Conservation (phyloP, 306 rosid genomes). For the Vigna mungo region DNA sequence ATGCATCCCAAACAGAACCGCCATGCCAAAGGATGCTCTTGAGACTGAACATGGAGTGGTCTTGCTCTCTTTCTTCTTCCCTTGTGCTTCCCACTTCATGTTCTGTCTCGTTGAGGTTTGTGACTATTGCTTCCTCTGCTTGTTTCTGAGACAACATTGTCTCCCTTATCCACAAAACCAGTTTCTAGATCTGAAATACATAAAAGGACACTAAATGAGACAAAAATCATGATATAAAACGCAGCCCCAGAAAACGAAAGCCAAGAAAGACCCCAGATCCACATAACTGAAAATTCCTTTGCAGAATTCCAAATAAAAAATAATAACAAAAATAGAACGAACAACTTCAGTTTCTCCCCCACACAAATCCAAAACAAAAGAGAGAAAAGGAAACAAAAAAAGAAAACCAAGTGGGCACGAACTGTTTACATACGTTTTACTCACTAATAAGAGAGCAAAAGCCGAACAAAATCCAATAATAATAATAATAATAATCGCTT, state of each 20-base stretch:
- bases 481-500: constrained; percentile 32
- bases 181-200: constrained; percentile 66
- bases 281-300: constrained; percentile 46
- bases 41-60: constrained; percentile 60
- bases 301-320: constrained; percentile 49
- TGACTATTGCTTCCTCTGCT: constrained; percentile 89
- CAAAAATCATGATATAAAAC: constrained; percentile 54
- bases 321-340: constrained; percentile 12
- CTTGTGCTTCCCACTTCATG: constrained; percentile 47
- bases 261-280: constrained; percentile 58
- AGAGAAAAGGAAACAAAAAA: not conserved
- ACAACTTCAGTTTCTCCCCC: constrained; percentile 9
- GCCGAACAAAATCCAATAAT: constrained; percentile 38
- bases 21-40: constrained; percentile 93
- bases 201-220: constrained; percentile 56
- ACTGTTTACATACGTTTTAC: constrained; percentile 1
- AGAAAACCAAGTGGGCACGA: constrained; percentile 31
- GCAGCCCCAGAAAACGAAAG: constrained; percentile 73
- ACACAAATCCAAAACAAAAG: constrained; percentile 49
- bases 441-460: constrained; percentile 11
- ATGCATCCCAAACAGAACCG: constrained; percentile 98
- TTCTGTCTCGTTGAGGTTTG: constrained; percentile 62
- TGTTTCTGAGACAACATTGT: constrained; percentile 63
- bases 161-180: constrained; percentile 20
- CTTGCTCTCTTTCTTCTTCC: constrained; percentile 48